These are phyloP conservation scores for Carex myosuroides DNA, from an alignment of 176 grass and related monocot genomes.

Conservation along the genomic window DNA sequence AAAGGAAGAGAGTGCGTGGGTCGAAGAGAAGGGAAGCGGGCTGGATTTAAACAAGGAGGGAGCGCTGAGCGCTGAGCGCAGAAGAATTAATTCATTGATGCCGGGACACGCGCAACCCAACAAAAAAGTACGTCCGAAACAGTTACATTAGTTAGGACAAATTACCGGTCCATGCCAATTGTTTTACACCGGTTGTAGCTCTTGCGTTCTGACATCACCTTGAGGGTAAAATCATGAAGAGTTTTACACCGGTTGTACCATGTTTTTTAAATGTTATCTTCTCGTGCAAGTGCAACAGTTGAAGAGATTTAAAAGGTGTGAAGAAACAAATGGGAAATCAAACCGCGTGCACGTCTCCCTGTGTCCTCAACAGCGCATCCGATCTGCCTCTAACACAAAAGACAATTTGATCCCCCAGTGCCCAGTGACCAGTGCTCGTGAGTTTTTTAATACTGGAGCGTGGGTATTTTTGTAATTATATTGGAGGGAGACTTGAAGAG, in stretches of 20 bases:
- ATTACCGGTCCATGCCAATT: neutral
- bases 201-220: neutral
- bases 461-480: neutral
- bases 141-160: neutral
- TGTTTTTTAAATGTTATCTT: too few species aligned
- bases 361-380: neutral
- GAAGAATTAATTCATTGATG: conserved; percentile 3
- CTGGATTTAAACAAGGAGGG: neutral
- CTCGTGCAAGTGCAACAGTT: too few species aligned
- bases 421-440: too few species aligned
- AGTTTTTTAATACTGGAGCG: neutral
- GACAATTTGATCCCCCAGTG: neutral
- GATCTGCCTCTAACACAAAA: neutral
- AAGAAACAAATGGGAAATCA: conserved; percentile 18
- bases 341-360: neutral
- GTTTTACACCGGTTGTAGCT: neutral
- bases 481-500: neutral
- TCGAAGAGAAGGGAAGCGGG: neutral
- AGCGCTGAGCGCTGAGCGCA: neutral
- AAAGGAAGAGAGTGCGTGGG: neutral
- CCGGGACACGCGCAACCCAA: conserved; percentile 2
- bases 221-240: neutral
- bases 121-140: neutral
- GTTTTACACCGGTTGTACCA: too few species aligned
- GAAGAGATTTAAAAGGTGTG: too few species aligned